Conservation (phyloP, 192 early-diverging fungal genomes). For the Dissophora globulifera region DNA sequence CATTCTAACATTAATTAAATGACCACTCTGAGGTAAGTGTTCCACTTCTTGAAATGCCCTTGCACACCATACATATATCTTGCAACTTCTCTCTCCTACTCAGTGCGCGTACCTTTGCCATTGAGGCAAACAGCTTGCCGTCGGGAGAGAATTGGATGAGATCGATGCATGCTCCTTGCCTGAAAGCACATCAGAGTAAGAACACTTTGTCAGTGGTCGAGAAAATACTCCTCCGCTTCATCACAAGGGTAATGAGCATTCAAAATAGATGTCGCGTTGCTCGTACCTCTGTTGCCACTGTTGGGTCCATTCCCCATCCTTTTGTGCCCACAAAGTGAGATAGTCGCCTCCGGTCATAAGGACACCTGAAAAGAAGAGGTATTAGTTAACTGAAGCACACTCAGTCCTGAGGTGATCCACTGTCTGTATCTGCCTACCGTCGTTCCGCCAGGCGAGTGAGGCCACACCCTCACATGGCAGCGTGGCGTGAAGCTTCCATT, state of each 20-base stretch:
- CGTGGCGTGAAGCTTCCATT: conserved; percentile 19
- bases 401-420: too few species aligned
- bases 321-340: conserved; percentile 48
- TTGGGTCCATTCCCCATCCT: conserved; percentile 36
- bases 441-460: conserved; percentile 41
- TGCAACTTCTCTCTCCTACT: background rate
- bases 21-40: too few species aligned
- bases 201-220: background rate
- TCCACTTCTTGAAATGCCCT: too few species aligned
- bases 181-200: too few species aligned
- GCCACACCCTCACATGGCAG: conserved; percentile 33
- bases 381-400: background rate
- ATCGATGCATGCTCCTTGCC: conserved; percentile 52
- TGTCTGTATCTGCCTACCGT: conserved; percentile 21
- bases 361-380: conserved; percentile 23
- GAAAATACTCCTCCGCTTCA: too few species aligned
- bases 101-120: conserved; percentile 61
- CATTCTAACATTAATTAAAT: conserved; percentile 53
- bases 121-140: conserved; percentile 68
- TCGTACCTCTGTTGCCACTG: conserved; percentile 57
- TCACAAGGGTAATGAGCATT: too few species aligned
- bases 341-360: conserved; percentile 51
- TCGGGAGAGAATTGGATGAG: conserved; percentile 70
- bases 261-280: background rate
- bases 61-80: too few species aligned